Evolutionary conservation across 805 yeast genomes (phyloP), one percentile per base, ranked within the genome.

Genomic region (Candida awuae): DNA sequence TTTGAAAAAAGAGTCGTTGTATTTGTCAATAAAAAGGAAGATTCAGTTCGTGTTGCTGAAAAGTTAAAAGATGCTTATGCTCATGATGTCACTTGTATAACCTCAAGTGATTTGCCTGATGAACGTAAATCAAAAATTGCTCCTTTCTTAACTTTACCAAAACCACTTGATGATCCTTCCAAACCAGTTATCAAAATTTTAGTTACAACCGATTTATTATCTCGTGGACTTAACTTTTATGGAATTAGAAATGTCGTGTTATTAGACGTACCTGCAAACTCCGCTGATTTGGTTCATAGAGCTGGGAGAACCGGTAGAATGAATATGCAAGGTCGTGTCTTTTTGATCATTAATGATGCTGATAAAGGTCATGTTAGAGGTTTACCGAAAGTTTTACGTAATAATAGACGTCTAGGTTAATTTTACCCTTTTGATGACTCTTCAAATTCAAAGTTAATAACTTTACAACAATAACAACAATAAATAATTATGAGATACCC

Each of bases 221-320:
- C 97, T 1, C 69, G 98, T 53, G 98, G 98, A 3, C 62, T 92
- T 40, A 90, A 90, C 53, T 87, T 92, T 61, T 71, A 73, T 39
- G 83, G 83, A 14, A 76, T 92, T 22, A 71, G 87, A 48, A 87
- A 87, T 50, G 84, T 90, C 10, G 68, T 90, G 20, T 62, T 92
- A 36, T 81, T 80, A 64, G 97, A 90, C 54, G 75, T 87, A 32
- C 98, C 98, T 6, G 71, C 73, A 38, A 79, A 82, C 13, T 75
- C 96, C 0, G 79, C 85, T 15, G 97, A 90, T 59, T 66, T 90
- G 43, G 77, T 90, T 16, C 97, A 90, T 57, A 68, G 98, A 45
- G 81, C 85, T 1, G 98, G 98, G 1, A 74, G 98, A 62, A 90
- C 97, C 0, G 97, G 96, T 3, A 66, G 98, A 56, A 80, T 88